A percentile compares a stretch with the other conserved stretches of the same genome.
Evolutionary conservation across 345 rosid species (phyloP).

Genomic region (Eutrema heterophyllum): DNA sequence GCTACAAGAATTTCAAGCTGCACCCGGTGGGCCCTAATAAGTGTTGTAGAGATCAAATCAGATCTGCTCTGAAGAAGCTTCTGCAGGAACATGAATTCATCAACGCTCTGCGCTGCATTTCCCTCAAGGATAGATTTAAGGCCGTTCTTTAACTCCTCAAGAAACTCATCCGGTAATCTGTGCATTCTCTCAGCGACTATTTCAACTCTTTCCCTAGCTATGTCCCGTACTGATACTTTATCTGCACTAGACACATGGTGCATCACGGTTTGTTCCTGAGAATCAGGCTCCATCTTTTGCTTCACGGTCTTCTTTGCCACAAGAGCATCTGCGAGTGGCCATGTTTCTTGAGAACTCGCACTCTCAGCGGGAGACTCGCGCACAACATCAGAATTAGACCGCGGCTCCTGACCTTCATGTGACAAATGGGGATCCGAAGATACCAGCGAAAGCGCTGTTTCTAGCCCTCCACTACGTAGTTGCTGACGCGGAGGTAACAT

Average conservation of each 20-base stretch:
- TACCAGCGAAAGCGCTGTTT: slow-evolving; percentile 38
- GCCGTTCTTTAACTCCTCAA: slow-evolving; percentile 72
- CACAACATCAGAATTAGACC: slow-evolving; percentile 54
- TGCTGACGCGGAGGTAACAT: slow-evolving; percentile 96
- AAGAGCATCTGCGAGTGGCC: slow-evolving; percentile 46
- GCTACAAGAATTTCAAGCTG: slow-evolving; percentile 90
- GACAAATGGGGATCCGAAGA: slow-evolving; percentile 40
- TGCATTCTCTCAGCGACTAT: slow-evolving; percentile 70
- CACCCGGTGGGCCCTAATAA: slow-evolving; percentile 66
- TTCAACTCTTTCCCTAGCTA: slow-evolving; percentile 81
- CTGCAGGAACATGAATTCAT: slow-evolving; percentile 71
- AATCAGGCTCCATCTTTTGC: slow-evolving; percentile 59
- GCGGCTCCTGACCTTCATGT: slow-evolving; percentile 18
- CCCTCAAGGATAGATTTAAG: slow-evolving; percentile 78
- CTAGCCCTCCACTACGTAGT: slow-evolving; percentile 33
- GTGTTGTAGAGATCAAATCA: slow-evolving; percentile 67
- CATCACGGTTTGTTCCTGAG: slow-evolving; percentile 61
- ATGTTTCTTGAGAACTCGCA: slow-evolving; percentile 89
- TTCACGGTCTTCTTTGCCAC: slow-evolving; percentile 41
- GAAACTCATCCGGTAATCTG: slow-evolving; percentile 62
- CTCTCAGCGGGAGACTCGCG: slow-evolving; percentile 94
- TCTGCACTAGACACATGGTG: slow-evolving; percentile 65
- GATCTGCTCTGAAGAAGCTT: slow-evolving; percentile 70
- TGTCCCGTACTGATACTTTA: slow-evolving; percentile 67
- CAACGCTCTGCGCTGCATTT: slow-evolving; percentile 67